phyloP scores from a whole-genome alignment of 495 filamentous ascomycete species.

The Friedmanniomyces simplex region DNA sequence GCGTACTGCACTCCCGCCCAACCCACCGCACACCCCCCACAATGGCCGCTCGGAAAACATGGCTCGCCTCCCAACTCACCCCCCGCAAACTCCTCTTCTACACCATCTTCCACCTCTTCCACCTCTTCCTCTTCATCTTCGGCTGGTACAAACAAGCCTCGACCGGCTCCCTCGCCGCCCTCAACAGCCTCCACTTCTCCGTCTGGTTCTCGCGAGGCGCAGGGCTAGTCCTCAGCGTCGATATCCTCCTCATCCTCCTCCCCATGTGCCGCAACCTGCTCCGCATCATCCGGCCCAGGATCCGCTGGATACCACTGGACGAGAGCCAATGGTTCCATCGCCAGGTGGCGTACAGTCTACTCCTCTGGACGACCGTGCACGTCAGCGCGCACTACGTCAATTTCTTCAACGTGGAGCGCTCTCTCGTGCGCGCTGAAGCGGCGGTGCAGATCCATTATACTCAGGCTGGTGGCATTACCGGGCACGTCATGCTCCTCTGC shows the following conservation, averaged over 20 bases:
- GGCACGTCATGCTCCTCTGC: conserved; percentile 95
- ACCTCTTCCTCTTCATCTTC: conserved; percentile 68
- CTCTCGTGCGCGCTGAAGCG: conserved; percentile 65
- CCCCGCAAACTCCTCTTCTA: conserved; percentile 53
- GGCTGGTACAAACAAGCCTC: conserved; percentile 78
- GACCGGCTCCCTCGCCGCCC: conserved; percentile 54
- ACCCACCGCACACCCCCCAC: not conserved
- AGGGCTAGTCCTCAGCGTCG: conserved; percentile 68
- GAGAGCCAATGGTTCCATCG: conserved; percentile 96
- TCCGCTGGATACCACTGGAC: conserved; percentile 81
- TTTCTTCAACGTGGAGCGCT: conserved; percentile 90
- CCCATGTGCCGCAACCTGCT: conserved; percentile 92
- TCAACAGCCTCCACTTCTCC: conserved; percentile 77
- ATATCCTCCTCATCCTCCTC: conserved; percentile 77
- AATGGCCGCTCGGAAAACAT: conserved; percentile 17
- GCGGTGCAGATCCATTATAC: conserved; percentile 93
- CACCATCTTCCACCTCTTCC: conserved; percentile 71
- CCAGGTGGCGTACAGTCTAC: conserved; percentile 81
- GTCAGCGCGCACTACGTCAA: conserved; percentile 84
- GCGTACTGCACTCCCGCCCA: not conserved
- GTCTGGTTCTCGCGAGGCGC: conserved; percentile 96
- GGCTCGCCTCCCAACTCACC: conserved; percentile 19
- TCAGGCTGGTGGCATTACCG: conserved; percentile 82
- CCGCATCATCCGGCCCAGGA: conserved; percentile 71
- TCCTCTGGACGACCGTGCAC: conserved; percentile 74